Conservation (phyloP, 1,284 basidiomycete genomes). For the Boletus semigastroideus region DNA sequence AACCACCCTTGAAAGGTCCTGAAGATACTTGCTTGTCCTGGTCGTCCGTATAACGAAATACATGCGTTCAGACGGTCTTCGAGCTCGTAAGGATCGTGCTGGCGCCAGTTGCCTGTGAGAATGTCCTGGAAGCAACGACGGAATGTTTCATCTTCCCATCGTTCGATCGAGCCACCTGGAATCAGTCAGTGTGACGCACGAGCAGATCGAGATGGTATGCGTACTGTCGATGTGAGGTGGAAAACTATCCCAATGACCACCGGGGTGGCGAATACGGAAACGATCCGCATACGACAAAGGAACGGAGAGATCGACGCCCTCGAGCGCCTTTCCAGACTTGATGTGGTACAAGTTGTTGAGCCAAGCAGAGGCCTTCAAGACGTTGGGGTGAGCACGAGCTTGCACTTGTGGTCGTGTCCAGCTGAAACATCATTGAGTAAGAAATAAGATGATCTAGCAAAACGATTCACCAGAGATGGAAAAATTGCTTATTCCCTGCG, state of each 20-base stretch:
- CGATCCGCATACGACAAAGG: slow-evolving; percentile 82
- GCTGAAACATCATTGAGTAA: slow-evolving; percentile 39
- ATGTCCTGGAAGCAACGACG: slow-evolving; percentile 67
- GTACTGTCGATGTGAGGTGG: slow-evolving; percentile 79
- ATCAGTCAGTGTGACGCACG: background rate
- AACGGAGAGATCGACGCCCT: slow-evolving; percentile 63
- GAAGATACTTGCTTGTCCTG: slow-evolving; percentile 68
- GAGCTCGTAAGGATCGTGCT: slow-evolving; percentile 71
- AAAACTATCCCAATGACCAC: slow-evolving; percentile 62
- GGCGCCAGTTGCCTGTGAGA: slow-evolving; percentile 64
- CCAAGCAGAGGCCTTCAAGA: slow-evolving; percentile 61
- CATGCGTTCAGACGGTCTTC: slow-evolving; percentile 60
- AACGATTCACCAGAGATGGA: slow-evolving; percentile 60
- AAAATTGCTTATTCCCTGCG: slow-evolving; percentile 65
- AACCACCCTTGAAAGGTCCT: slow-evolving; percentile 82
- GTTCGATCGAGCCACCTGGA: slow-evolving; percentile 73
- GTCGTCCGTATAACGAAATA: slow-evolving; percentile 59
- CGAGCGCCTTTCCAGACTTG: slow-evolving; percentile 37
- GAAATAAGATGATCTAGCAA: background rate
- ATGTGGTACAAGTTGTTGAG: slow-evolving; percentile 63
- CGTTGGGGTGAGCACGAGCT: slow-evolving; percentile 73
- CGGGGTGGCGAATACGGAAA: slow-evolving; percentile 80
- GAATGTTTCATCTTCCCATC: slow-evolving; percentile 81
- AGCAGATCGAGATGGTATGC: slow-evolving; percentile 25
- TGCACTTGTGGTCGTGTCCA: slow-evolving; percentile 72